Evolutionary conservation across 2,329 filamentous ascomycete species (phyloP).

Genomic region (Stachybotrys chartarum): DNA sequence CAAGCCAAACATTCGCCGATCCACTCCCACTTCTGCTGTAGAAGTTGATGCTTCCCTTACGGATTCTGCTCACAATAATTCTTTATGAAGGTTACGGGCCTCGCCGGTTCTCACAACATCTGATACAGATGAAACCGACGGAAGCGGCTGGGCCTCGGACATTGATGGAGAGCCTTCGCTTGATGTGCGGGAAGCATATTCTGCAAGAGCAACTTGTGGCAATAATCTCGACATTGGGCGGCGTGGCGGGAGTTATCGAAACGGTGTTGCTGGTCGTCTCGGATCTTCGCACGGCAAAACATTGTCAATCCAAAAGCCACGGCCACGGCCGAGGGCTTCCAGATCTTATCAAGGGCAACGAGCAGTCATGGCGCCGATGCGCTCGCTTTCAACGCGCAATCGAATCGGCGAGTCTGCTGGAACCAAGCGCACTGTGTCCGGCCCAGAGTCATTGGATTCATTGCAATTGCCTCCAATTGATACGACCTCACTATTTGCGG

Average conservation of each 20-base stretch:
- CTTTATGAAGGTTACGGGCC: conserved; percentile 54
- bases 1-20: conserved; percentile 39
- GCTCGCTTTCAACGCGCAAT: not conserved
- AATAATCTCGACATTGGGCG: not conserved
- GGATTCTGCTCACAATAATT: conserved; percentile 26
- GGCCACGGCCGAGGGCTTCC: not conserved
- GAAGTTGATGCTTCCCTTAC: conserved; percentile 28
- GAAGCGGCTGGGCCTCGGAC: conserved; percentile 10
- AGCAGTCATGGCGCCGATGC: not conserved
- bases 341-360: not conserved
- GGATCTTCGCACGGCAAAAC: not conserved
- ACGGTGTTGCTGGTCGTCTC: not conserved
- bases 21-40: conserved; percentile 32
- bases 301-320: not conserved
- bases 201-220: conserved; percentile 7
- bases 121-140: conserved; percentile 11
- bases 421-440: not conserved
- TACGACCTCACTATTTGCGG: not conserved
- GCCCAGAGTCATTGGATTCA: not conserved
- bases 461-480: not conserved
- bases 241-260: not conserved
- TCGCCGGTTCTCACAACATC: conserved; percentile 38
- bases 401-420: not conserved
- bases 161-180: conserved; percentile 36
- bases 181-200: conserved; percentile 32